Evolutionary conservation across 441 rosid genomes (phyloP).

Genomic region (Pelargonium cotyledonis): DNA sequence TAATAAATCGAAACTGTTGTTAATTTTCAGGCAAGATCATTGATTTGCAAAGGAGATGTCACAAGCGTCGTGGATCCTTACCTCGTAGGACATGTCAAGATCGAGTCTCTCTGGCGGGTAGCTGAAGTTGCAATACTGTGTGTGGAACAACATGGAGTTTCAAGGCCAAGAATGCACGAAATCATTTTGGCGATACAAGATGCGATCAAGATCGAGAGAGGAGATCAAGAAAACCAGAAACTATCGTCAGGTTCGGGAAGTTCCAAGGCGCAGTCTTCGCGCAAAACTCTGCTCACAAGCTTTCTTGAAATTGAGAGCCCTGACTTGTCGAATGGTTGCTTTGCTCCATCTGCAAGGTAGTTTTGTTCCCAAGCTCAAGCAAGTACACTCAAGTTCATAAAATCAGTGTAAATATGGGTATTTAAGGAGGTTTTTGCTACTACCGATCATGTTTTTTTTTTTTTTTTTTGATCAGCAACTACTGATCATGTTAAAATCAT

Average conservation of each 20-base stretch:
- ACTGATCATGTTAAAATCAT: not conserved
- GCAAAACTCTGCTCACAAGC: slow-evolving; percentile 77
- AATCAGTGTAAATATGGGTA: too few relatives aligned
- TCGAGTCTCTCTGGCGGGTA: slow-evolving; percentile 84
- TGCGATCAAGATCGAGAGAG: slow-evolving; percentile 69
- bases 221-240: slow-evolving; percentile 32
- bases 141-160: slow-evolving; percentile 55
- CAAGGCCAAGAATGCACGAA: slow-evolving; percentile 84
- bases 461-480: too few relatives aligned
- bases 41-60: slow-evolving; percentile 75
- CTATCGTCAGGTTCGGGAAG: slow-evolving; percentile 23
- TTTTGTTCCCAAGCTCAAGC: not conserved
- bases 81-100: slow-evolving; percentile 51
- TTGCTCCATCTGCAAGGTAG: slow-evolving; percentile 71
- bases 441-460: too few relatives aligned
- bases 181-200: slow-evolving; percentile 73
- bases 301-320: slow-evolving; percentile 86
- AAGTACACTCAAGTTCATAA: not conserved
- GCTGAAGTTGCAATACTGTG: slow-evolving; percentile 86
- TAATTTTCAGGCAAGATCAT: slow-evolving; percentile 59
- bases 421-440: not conserved
- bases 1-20: not conserved
- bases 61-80: slow-evolving; percentile 59
- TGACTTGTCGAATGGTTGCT: slow-evolving; percentile 59
- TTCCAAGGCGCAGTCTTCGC: slow-evolving; percentile 60